Percentiles rank a stretch among this genome's conserved stretches.
Evolutionary conservation across 768 basidiomycete genomes (phyloP).

Genomic region (Cyclocybe aegerita): DNA sequence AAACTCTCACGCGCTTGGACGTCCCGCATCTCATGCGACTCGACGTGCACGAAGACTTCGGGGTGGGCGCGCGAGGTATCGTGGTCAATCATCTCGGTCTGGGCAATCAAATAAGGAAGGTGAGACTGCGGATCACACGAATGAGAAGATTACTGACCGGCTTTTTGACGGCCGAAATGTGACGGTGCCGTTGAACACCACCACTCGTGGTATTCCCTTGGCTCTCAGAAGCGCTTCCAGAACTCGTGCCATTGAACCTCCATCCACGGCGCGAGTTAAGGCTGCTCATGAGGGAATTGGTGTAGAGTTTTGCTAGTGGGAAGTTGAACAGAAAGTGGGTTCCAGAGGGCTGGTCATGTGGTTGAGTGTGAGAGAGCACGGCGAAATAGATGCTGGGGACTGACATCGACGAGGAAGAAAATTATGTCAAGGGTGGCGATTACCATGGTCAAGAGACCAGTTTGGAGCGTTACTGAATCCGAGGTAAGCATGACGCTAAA

Average conservation of each 20-base stretch:
- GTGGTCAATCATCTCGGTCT: no score
- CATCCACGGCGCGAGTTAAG: slow-evolving; percentile 15
- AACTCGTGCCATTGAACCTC: neutral
- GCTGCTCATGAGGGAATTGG: slow-evolving; percentile 21
- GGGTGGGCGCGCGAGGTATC: neutral
- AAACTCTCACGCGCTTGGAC: neutral
- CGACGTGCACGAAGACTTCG: slow-evolving; percentile 12
- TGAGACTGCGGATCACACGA: no score
- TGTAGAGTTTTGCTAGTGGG: slow-evolving; percentile 18
- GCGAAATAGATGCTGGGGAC: neutral
- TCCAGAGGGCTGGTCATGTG: slow-evolving; percentile 6
- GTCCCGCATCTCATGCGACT: slow-evolving; percentile 13
- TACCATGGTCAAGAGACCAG: slow-evolving; percentile 33
- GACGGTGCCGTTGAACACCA: no score
- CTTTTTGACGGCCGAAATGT: no score
- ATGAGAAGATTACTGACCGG: no score
- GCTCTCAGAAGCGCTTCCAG: no score
- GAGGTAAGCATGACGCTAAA: neutral
- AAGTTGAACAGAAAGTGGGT: slow-evolving; percentile 19
- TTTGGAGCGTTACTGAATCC: slow-evolving; percentile 33
- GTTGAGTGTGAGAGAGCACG: neutral
- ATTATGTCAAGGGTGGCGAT: slow-evolving; percentile 32
- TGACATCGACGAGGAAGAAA: slow-evolving; percentile 27
- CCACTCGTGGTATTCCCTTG: no score
- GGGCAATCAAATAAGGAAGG: no score